Evolutionary conservation across 2,329 filamentous ascomycete species (phyloP).

Genomic region (Teratosphaeria destructans): DNA sequence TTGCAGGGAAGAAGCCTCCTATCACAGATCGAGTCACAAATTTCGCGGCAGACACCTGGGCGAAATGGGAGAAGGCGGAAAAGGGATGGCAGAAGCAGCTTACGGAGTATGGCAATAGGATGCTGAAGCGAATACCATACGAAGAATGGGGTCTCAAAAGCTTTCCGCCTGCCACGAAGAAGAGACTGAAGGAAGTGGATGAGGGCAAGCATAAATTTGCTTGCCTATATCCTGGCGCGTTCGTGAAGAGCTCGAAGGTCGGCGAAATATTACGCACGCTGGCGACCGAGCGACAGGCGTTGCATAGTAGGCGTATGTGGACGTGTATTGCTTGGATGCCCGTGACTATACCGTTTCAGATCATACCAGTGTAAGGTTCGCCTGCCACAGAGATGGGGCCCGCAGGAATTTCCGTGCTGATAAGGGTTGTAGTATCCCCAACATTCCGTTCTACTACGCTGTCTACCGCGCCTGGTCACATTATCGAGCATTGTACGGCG

Average conservation of each 20-base stretch:
- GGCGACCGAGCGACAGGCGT: conserved; percentile 66
- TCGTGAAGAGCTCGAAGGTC: conserved; percentile 31
- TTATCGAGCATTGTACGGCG: conserved; percentile 76
- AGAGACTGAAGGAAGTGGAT: conserved; percentile 53
- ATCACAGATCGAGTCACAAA: conserved; percentile 58
- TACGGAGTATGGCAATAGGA: conserved; percentile 75
- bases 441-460: conserved; percentile 94
- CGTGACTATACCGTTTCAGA: conserved; percentile 67
- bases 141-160: conserved; percentile 98
- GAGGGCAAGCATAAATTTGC: conserved; percentile 53
- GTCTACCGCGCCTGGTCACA: conserved; percentile 86
- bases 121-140: conserved; percentile 79
- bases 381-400: background rate
- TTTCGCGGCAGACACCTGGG: conserved; percentile 69
- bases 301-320: conserved; percentile 67
- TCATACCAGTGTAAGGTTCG: conserved; percentile 67
- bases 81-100: conserved; percentile 74
- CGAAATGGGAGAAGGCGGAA: conserved; percentile 68
- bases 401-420: conserved; percentile 4
- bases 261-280: conserved; percentile 56
- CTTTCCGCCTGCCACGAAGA: conserved; percentile 67
- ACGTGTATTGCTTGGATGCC: conserved; percentile 79
- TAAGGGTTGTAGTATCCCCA: conserved; percentile 57
- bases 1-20: conserved; percentile 42
- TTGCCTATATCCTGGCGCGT: conserved; percentile 10